Conservation (phyloP, 805 yeast genomes). For the Wickerhamiella allomyrinae region DNA sequence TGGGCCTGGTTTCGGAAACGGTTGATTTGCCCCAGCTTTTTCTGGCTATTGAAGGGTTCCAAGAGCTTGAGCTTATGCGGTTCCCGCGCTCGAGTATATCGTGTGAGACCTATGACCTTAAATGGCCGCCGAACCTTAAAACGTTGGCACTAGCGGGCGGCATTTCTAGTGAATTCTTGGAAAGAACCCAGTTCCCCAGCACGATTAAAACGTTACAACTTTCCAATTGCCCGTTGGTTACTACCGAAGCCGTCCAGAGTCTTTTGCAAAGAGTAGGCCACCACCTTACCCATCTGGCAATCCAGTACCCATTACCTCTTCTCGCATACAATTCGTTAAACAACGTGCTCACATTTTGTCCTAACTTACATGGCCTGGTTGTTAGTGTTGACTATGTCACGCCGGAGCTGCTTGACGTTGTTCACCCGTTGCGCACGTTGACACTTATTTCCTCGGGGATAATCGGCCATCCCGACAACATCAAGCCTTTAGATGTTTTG, state of each 20-base stretch:
- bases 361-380: conserved; percentile 47
- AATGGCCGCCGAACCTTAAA: conserved; percentile 73
- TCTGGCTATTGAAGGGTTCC: conserved; percentile 49
- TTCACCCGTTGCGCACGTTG: conserved; percentile 43
- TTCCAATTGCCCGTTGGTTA: conserved; percentile 75
- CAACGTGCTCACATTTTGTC: conserved; percentile 58
- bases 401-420: conserved; percentile 25
- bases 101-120: conserved; percentile 35
- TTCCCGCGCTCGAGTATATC: conserved; percentile 81
- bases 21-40: conserved; percentile 72
- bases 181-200: conserved; percentile 53
- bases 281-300: conserved; percentile 44
- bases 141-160: conserved; percentile 79
- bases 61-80: conserved; percentile 54
- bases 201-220: conserved; percentile 60
- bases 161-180: conserved; percentile 64
- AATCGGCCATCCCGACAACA: conserved; percentile 64
- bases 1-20: conserved; percentile 80
- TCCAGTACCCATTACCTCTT: conserved; percentile 83
- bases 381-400: conserved; percentile 70
- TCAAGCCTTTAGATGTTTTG: conserved; percentile 80
- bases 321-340: conserved; percentile 59
- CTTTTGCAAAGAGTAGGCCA: conserved; percentile 53
- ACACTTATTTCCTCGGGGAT: conserved; percentile 72
- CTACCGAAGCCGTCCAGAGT: conserved; percentile 47